These are phyloP conservation scores for Asclepias syriaca DNA, from an alignment of 257 asterid species.

Conservation along the genomic window DNA sequence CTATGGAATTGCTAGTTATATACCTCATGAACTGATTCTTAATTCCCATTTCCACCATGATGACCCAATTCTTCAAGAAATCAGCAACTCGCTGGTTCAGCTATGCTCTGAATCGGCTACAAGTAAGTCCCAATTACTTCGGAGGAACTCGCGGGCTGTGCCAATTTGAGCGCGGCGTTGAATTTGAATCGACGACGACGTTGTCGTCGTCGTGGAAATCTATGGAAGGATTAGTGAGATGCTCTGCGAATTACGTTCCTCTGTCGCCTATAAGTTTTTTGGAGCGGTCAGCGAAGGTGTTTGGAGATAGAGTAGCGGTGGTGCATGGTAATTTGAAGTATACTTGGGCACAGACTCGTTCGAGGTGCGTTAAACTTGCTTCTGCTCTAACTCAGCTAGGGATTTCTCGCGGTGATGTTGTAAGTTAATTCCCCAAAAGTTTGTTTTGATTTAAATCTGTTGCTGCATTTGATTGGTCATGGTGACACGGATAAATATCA, in stretches of 20 bases:
- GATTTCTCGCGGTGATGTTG: slow-evolving; percentile 34
- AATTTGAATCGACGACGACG: neutral
- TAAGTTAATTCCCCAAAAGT: slow-evolving; percentile 7
- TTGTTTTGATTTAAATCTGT: too few relatives aligned
- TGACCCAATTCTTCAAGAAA: slow-evolving; percentile 15
- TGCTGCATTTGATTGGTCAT: neutral
- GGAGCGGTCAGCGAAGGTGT: slow-evolving; percentile 34
- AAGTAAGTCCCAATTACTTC: neutral
- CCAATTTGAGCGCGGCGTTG: slow-evolving; percentile 3
- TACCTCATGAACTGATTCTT: too few relatives aligned
- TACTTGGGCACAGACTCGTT: slow-evolving; percentile 35
- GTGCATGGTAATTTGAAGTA: slow-evolving; percentile 27
- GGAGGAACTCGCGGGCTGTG: slow-evolving; percentile 6
- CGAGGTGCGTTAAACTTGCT: slow-evolving; percentile 32
- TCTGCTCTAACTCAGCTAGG: slow-evolving; percentile 32
- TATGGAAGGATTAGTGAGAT: slow-evolving; percentile 23
- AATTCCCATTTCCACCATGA: slow-evolving; percentile 9
- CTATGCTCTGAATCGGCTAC: neutral
- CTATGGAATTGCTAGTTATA: too few relatives aligned
- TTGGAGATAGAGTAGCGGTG: slow-evolving; percentile 32
- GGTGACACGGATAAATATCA: too few relatives aligned
- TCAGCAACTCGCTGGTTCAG: neutral
- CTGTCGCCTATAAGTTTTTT: slow-evolving; percentile 36
- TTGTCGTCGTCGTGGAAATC: slow-evolving; percentile 17
- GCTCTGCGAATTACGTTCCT: slow-evolving; percentile 33